Evolutionary conservation across 257 asterid species (phyloP), one percentile per base, ranked within the genome.

Genomic region (Ophiorrhiza pumila): DNA sequence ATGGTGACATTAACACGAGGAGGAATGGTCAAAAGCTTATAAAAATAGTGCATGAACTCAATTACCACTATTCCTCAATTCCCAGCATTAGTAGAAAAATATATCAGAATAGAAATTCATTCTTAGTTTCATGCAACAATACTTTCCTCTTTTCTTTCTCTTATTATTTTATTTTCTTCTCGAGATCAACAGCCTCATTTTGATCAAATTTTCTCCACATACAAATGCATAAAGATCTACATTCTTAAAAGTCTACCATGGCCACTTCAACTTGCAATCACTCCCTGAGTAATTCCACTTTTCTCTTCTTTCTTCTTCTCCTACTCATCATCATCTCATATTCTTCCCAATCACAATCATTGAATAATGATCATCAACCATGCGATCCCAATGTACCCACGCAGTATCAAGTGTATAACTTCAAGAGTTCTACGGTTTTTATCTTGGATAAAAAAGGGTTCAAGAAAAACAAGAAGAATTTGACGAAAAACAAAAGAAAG

Each of bases 1-100:
- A 79, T 80, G 87, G 79, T 79, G 71, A 80, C 80, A 83, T 27
- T 73, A 50, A 70, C 86, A 79, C 77, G 73, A 76, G 77, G 65
- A 39, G 35, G 69, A 66, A 35, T 58, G 18, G 43, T 39, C 32
- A n/a, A 73, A n/a, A 41, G 52, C 43, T 35, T 5, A 67, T 4
- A 76, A 9, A 45, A 7, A 43, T 23, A 13, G 39, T 0, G 41
- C n/a, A 17, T 22, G 7, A 68, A 25, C 9, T 14, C 41, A 1
- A 41, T 49, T 37, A 20, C 34, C 39, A 18, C 23, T 17, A 45
- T 15, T 57, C 23, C 74, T 52, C 71, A 11, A 41, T 69, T 47
- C 14, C 72, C 66, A n/a, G n/a, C n/a, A n/a, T n/a, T n/a, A n/a
- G n/a, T n/a, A n/a, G n/a, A n/a, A n/a, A n/a, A n/a, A 18, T 29